These are phyloP conservation scores for Mycena maculata DNA, from an alignment of 768 basidiomycete species.

Conservation along the genomic window DNA sequence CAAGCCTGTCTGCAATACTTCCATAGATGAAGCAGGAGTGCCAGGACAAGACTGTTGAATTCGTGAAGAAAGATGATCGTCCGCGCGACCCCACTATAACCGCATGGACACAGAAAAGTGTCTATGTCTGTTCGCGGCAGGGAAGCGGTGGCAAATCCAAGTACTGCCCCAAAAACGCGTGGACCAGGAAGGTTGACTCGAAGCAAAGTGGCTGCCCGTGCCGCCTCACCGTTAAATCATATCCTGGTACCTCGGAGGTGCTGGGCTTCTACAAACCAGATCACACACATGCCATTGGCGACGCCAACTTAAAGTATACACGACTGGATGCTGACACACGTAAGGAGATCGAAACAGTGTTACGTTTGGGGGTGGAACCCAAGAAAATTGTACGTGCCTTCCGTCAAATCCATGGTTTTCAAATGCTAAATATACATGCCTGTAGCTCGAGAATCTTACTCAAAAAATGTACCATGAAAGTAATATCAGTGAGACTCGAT, in stretches of 20 bases:
- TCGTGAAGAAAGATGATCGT: neutral
- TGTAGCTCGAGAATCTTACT: neutral
- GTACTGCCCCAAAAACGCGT: neutral
- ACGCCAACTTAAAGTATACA: neutral
- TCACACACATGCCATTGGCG: neutral
- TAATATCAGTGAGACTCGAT: neutral
- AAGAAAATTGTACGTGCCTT: neutral
- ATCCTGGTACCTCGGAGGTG: neutral
- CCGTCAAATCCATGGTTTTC: neutral
- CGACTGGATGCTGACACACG: neutral
- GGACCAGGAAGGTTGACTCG: neutral
- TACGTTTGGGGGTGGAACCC: neutral
- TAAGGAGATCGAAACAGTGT: neutral
- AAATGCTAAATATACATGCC: neutral
- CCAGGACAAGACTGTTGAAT: neutral
- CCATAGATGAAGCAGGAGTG: neutral
- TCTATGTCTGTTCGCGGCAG: constrained; percentile 1
- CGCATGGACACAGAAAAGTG: neutral
- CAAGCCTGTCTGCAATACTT: constrained; percentile 1
- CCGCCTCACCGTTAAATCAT: neutral
- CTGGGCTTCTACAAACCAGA: neutral
- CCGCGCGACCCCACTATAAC: neutral
- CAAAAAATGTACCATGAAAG: neutral
- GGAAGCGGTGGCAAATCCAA: constrained; percentile 7
- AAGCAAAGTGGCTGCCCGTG: neutral